Percentiles rank a stretch among this genome's conserved stretches.
Conservation (phyloP, 1,284 basidiomycete species). For the Ceraceosorus bombacis region DNA sequence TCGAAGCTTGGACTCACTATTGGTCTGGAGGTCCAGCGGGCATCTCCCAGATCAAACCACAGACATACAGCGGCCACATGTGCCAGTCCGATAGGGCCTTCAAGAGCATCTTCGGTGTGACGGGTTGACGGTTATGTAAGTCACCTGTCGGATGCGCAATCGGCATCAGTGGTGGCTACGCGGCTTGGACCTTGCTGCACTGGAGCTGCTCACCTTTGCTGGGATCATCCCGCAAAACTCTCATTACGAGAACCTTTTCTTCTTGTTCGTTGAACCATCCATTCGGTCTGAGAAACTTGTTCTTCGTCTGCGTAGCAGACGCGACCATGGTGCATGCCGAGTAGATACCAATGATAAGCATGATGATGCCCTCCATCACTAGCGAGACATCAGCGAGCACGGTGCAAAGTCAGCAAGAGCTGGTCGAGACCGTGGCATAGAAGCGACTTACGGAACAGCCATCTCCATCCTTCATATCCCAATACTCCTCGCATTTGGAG, state of each 20-base stretch:
- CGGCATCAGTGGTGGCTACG: too few relatives aligned
- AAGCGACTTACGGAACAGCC: slow-evolving; percentile 26
- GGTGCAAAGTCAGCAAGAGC: slow-evolving; percentile 53
- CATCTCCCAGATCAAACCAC: slow-evolving; percentile 8
- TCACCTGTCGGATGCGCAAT: too few relatives aligned
- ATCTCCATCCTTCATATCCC: slow-evolving; percentile 54
- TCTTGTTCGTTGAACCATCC: slow-evolving; percentile 10
- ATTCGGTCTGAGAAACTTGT: not conserved
- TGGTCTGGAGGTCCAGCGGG: slow-evolving; percentile 5
- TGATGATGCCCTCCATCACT: slow-evolving; percentile 26
- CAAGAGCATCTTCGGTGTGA: too few relatives aligned
- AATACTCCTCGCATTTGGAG: slow-evolving; percentile 58
- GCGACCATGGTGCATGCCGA: slow-evolving; percentile 66
- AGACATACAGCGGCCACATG: slow-evolving; percentile 12
- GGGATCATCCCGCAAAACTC: slow-evolving; percentile 63
- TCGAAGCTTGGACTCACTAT: not conserved
- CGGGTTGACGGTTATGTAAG: too few relatives aligned
- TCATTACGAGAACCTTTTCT: slow-evolving; percentile 43
- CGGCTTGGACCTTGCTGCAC: too few relatives aligned
- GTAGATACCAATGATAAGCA: slow-evolving; percentile 55
- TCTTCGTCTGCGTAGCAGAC: slow-evolving; percentile 51
- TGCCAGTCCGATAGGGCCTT: slow-evolving; percentile 9
- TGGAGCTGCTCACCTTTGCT: slow-evolving; percentile 50
- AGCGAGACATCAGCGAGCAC: slow-evolving; percentile 35
- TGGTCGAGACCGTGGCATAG: slow-evolving; percentile 55